phyloP scores from a whole-genome alignment of 129 eudicot species.

The Arctium minus region DNA sequence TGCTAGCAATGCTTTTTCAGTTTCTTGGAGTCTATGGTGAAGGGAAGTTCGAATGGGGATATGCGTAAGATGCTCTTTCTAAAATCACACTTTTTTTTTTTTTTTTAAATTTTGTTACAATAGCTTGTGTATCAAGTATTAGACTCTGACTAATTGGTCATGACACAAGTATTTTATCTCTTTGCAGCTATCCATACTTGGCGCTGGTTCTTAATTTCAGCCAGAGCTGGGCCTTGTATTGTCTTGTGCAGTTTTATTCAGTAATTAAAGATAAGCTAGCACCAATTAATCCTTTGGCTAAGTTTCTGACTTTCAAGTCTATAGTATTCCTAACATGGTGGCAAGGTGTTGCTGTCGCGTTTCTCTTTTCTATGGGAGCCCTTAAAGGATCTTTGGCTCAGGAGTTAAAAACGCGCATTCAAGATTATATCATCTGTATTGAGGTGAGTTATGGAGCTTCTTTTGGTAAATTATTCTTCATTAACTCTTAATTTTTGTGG shows the following conservation, averaged over 20 bases:
- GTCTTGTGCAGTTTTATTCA: conserved; percentile 93
- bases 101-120: background rate
- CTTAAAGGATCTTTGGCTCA: conserved; percentile 82
- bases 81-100: background rate
- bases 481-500: background rate
- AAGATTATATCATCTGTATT: conserved; percentile 91
- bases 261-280: conserved; percentile 82
- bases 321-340: conserved; percentile 97
- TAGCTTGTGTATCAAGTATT: background rate
- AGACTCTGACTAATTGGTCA: background rate
- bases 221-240: conserved; percentile 96
- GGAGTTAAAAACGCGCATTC: conserved; percentile 76
- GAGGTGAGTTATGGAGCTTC: conserved; percentile 45
- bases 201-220: conserved; percentile 93
- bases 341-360: conserved; percentile 92
- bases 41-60: conserved; percentile 88
- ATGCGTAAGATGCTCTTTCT: conserved; percentile 58
- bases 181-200: conserved; percentile 88
- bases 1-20: conserved; percentile 73
- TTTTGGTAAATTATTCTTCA: background rate
- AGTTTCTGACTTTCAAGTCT: conserved; percentile 87
- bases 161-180: conserved; percentile 18
- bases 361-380: conserved; percentile 87
- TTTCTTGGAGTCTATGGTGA: conserved; percentile 84
- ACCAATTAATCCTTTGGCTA: conserved; percentile 92